Base-by-base conservation (phyloP, 148 eudicot genomes). In the Silene uniflora region DNA sequence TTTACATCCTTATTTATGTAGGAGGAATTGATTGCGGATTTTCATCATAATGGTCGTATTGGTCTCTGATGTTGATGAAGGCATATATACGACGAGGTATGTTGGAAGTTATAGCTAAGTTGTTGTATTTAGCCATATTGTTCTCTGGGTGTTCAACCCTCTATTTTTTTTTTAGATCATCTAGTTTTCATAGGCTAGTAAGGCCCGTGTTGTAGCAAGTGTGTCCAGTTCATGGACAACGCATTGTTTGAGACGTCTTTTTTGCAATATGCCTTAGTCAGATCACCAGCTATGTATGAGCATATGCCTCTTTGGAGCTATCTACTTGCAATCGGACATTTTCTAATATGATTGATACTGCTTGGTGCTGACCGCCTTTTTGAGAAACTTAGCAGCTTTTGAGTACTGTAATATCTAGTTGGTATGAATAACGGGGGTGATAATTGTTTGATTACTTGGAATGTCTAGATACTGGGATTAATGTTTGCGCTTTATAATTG, bases 51-150 rank as follows among this genome's bases (percentile, higher is more conserved):
- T n/a, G n/a, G n/a, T n/a, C n/a, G n/a, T n/a, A n/a, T n/a, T n/a
- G 29, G 84, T 89, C 61, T 91, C 99, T 78, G 94, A 98, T 71
- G 90, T 96, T 77, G 99, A 98, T 24, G 97, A 93, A 17, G 99
- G 98, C 73, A 84, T 96, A 75, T 96, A 96, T 83, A 89, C 98
- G 73, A 91, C 99, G 80, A 91, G 99, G 99, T 96, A 84, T 71
- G 77, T 72, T 47, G 55, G 42, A 65, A 67, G 73, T 62, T 59
- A 5, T 61, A 54, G 21, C 52, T 35, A 65, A 55, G 8, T 17
- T 23, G n/a, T 71, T 29, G 61, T 22, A 3, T 44, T 67, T 32
- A 19, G n/a, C 55, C 13, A 13, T 64, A 5, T 39, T 52, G 58
- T 62, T 58, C 55, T 59, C n/a, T 18, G 21, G 46, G 13, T 18